Evolutionary conservation across 495 filamentous ascomycete genomes (phyloP).

Genomic region (Amorphotheca resinae): DNA sequence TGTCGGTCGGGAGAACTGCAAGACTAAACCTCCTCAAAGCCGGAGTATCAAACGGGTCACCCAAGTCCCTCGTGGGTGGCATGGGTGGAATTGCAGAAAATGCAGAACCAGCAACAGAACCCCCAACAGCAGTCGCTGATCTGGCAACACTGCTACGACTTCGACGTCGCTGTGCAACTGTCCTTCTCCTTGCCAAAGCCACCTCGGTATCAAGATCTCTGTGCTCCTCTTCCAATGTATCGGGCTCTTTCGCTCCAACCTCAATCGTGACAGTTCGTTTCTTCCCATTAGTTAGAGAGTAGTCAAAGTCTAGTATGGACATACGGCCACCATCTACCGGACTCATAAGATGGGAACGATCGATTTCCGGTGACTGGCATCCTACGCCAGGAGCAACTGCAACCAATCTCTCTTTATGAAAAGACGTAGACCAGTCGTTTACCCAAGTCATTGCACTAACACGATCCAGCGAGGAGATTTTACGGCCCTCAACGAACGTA

Average conservation of each 20-base stretch:
- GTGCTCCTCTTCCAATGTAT: slow-evolving; percentile 59
- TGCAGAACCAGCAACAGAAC: not conserved
- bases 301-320: slow-evolving; percentile 65
- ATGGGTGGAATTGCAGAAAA: slow-evolving; percentile 7
- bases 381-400: slow-evolving; percentile 67
- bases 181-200: slow-evolving; percentile 65
- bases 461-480: slow-evolving; percentile 41
- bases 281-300: slow-evolving; percentile 41
- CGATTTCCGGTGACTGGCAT: slow-evolving; percentile 41
- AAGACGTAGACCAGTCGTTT: slow-evolving; percentile 31
- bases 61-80: slow-evolving; percentile 4
- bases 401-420: slow-evolving; percentile 48
- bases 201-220: slow-evolving; percentile 72
- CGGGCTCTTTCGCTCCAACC: slow-evolving; percentile 56
- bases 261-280: slow-evolving; percentile 52
- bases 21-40: slow-evolving; percentile 19
- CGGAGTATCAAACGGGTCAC: slow-evolving; percentile 12
- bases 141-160: slow-evolving; percentile 11
- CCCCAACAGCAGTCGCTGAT: slow-evolving; percentile 7
- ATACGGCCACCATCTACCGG: slow-evolving; percentile 75
- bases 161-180: slow-evolving; percentile 43
- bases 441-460: slow-evolving; percentile 53
- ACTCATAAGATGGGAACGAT: slow-evolving; percentile 53
- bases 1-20: slow-evolving; percentile 18
- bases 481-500: slow-evolving; percentile 47